phyloP scores from a whole-genome alignment of 768 basidiomycete species.

The Serendipita sp. region DNA sequence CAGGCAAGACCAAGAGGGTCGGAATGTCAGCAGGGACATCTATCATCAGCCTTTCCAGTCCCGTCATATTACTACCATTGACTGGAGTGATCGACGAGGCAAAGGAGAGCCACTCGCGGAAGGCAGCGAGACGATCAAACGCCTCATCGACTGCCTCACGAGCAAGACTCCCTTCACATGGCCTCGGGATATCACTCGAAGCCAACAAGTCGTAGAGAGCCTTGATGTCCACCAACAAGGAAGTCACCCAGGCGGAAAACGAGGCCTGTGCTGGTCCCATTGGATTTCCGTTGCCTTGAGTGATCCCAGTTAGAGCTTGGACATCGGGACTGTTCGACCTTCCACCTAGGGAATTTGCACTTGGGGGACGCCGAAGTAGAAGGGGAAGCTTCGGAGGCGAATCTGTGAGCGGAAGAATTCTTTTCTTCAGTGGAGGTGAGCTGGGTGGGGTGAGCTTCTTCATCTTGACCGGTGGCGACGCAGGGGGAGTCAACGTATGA shows the following conservation, averaged over 20 bases:
- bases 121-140: slow-evolving; percentile 42
- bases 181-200: slow-evolving; percentile 38
- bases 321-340: neutral
- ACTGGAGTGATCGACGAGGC: slow-evolving; percentile 18
- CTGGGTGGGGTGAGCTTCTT: slow-evolving; percentile 3
- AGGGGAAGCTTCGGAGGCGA: slow-evolving; percentile 19
- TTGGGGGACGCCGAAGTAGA: slow-evolving; percentile 21
- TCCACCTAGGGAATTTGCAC: neutral
- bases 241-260: slow-evolving; percentile 20
- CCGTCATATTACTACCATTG: neutral
- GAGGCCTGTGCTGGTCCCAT: slow-evolving; percentile 25
- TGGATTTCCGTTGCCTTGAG: neutral
- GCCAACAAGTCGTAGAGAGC: slow-evolving; percentile 45
- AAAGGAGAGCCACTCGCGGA: slow-evolving; percentile 17
- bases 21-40: slow-evolving; percentile 47
- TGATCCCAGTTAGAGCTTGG: slow-evolving; percentile 9
- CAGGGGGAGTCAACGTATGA: neutral
- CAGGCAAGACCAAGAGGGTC: slow-evolving; percentile 55
- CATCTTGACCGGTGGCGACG: neutral
- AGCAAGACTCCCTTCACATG: slow-evolving; percentile 40
- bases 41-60: slow-evolving; percentile 21
- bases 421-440: slow-evolving; percentile 9
- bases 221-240: slow-evolving; percentile 41
- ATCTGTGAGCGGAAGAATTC: neutral
- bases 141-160: slow-evolving; percentile 71